Evolutionary conservation across 2,329 filamentous ascomycete genomes (phyloP).

Genomic region (Aspergillus udagawae): DNA sequence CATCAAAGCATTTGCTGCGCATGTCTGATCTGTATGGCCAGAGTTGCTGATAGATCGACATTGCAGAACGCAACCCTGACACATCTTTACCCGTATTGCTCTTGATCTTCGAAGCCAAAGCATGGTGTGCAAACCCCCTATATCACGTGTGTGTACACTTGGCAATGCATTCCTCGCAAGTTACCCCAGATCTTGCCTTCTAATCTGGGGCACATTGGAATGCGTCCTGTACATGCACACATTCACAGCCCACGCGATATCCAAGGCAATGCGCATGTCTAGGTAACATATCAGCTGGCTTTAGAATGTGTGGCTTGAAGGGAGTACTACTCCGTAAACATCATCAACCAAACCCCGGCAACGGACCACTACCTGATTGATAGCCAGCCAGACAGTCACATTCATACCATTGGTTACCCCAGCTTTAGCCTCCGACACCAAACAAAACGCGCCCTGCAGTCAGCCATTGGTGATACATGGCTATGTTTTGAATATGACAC

Average conservation of each 20-base stretch:
- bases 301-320: neutral
- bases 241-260: slow-evolving; percentile 7
- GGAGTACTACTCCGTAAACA: neutral
- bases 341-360: neutral
- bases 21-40: slow-evolving; percentile 4
- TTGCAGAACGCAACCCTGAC: slow-evolving; percentile 7
- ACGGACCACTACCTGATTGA: neutral
- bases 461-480: neutral
- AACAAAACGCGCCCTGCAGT: neutral
- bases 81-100: slow-evolving; percentile 7
- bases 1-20: neutral
- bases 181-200: neutral
- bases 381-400: neutral
- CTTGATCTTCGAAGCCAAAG: slow-evolving; percentile 5
- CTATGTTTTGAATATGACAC: neutral
- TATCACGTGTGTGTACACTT: neutral
- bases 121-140: neutral
- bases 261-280: neutral
- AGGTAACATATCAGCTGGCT: neutral
- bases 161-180: neutral
- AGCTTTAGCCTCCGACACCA: neutral
- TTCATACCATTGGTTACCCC: neutral
- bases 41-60: slow-evolving; percentile 10
- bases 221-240: slow-evolving; percentile 8
- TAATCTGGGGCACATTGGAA: slow-evolving; percentile 13